Evolutionary conservation across 495 filamentous ascomycete species (phyloP).

Genomic region (Aspergillus indologenus): DNA sequence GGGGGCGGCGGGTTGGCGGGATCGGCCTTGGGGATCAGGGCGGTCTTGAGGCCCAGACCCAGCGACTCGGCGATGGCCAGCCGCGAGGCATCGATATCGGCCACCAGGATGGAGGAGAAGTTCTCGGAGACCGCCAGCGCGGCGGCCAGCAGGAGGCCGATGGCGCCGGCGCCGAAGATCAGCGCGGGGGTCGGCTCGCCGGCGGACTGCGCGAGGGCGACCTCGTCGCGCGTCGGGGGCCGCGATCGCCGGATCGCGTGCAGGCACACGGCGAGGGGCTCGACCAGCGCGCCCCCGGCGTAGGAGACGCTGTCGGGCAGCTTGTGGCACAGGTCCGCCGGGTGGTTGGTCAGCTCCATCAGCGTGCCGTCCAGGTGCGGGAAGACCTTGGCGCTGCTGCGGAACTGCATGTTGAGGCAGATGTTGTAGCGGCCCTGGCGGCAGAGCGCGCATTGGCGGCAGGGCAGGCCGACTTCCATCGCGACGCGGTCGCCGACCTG

Average conservation of each 20-base stretch:
- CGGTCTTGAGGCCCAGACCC: conserved; percentile 60
- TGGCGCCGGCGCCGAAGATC: conserved; percentile 77
- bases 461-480: conserved; percentile 81
- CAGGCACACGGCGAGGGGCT: conserved; percentile 76
- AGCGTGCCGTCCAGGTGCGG: conserved; percentile 82
- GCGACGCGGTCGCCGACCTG: conserved; percentile 71
- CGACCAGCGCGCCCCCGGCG: conserved; percentile 69
- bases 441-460: conserved; percentile 65
- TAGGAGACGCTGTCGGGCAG: conserved; percentile 62
- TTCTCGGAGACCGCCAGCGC: conserved; percentile 59
- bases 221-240: conserved; percentile 41
- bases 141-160: conserved; percentile 69
- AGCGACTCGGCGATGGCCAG: conserved; percentile 69
- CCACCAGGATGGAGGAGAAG: conserved; percentile 71
- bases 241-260: conserved; percentile 66
- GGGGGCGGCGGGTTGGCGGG: conserved; percentile 30
- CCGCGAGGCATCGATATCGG: conserved; percentile 72
- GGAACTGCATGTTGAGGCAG: conserved; percentile 74
- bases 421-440: conserved; percentile 75
- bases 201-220: conserved; percentile 16
- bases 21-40: conserved; percentile 55
- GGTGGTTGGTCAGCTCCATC: conserved; percentile 75
- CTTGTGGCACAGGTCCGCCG: conserved; percentile 52
- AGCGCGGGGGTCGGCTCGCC: conserved; percentile 53
- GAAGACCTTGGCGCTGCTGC: conserved; percentile 72